These are phyloP conservation scores for Dioscorea alata DNA, from an alignment of 106 monocot genomes.

Conservation along the genomic window DNA sequence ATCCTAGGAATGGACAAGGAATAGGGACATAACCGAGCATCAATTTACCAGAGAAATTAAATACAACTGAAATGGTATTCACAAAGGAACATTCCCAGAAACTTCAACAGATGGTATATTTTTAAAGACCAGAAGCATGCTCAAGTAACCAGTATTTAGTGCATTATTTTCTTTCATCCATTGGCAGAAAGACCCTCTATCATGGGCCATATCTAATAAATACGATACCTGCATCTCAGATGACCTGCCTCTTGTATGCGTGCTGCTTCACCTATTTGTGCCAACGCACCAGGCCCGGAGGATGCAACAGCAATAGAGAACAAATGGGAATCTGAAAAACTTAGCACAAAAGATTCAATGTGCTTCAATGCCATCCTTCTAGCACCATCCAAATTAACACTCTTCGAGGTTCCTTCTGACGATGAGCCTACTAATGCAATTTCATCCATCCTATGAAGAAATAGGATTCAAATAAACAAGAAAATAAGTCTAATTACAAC, in stretches of 20 bases:
- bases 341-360: conserved; percentile 71
- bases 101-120: too few relatives aligned
- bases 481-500: too few relatives aligned
- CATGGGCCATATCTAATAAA: too few relatives aligned
- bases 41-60: too few relatives aligned
- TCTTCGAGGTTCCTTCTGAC: conserved; percentile 65
- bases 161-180: too few relatives aligned
- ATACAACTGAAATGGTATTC: too few relatives aligned
- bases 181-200: too few relatives aligned
- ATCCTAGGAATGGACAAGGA: too few relatives aligned
- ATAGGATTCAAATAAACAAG: not conserved
- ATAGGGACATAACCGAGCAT: too few relatives aligned
- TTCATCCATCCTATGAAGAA: conserved; percentile 69
- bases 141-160: too few relatives aligned
- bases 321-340: conserved; percentile 72
- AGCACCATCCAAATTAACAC: conserved; percentile 71
- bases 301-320: conserved; percentile 65
- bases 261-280: conserved; percentile 60
- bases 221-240: conserved; percentile 85
- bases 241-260: conserved; percentile 98
- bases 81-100: too few relatives aligned
- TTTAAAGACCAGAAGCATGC: too few relatives aligned
- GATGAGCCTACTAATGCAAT: conserved; percentile 74
- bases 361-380: conserved; percentile 93
- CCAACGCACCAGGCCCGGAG: conserved; percentile 56